Base-by-base conservation (phyloP, 2,329 filamentous ascomycete species). In the Aaosphaeria arxii region DNA sequence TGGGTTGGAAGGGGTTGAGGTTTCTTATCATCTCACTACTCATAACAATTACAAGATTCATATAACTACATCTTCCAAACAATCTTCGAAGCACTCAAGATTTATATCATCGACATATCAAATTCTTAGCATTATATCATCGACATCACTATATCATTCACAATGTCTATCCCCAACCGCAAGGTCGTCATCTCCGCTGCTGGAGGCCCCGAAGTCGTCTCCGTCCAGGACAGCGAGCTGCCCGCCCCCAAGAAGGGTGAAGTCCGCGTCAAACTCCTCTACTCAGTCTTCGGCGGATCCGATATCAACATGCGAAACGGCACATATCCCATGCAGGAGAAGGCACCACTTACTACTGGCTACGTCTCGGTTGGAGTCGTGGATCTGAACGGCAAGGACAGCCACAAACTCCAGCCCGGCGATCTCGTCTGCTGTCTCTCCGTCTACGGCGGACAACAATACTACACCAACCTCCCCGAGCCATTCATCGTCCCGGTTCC, bases 241-340 rank as follows among this genome's bases (percentile, higher is more conserved):
- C 46, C 69, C 1, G 59, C 72, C 5, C 77, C 77, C 17, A 58
- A 66, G 9, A 63, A 70, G 6, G 59, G 70, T 30, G 65, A 80
- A 47, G 76, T 79, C 29, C 77, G 76, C 44, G 66, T 78, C 48
- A 70, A 72, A 43, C 71, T 77, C 49, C 57, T 76, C 46, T 77
- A 77, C 61, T 59, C 75, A 3, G 73, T 74, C 43, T 78, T 80
- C 62, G 68, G 70, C 1, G 77, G 77, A 33, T 61, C 69, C 49
- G 77, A 80, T 55, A 70, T 78, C 58, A 72, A 73, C 52, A 79
- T 79, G 77, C 73, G 77, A 24, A 61, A 70, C 17, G 77, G 77
- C 47, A 54, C 52, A n/a, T 79, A 79, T 51, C 76, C 75, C 1
- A 53, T 74, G 47, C 75, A 78, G 53, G 71, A 57, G 45, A 61